Conservation (phyloP, 2,329 filamentous ascomycete genomes). For the Penicillium aurantiogriseum region DNA sequence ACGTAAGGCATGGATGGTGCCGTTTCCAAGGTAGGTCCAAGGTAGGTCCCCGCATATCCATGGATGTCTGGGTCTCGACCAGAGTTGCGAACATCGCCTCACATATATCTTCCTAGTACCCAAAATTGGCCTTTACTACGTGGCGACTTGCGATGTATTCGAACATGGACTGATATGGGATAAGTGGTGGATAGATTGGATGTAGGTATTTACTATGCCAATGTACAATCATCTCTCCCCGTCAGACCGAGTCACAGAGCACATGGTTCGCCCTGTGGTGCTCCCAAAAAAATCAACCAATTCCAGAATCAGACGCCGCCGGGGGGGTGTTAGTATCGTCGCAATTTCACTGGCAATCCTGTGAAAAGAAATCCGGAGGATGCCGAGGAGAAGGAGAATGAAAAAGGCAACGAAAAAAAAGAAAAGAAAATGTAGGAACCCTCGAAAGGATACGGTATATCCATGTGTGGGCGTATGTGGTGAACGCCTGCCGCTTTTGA, state of each 20-base stretch:
- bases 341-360: not conserved
- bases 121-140: constrained; percentile 1
- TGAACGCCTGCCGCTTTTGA: constrained; percentile 7
- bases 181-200: not conserved
- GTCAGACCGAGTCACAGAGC: not conserved
- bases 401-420: not conserved
- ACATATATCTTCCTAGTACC: not conserved
- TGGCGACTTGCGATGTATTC: not conserved
- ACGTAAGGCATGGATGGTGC: not conserved
- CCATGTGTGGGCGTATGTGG: not conserved
- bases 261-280: not conserved
- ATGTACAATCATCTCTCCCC: not conserved
- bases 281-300: not conserved
- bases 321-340: constrained; percentile 20
- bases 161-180: not conserved
- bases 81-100: not conserved
- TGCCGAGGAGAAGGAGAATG: not conserved
- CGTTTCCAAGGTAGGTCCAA: not conserved
- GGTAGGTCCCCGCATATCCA: not conserved
- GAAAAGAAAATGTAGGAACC: not conserved
- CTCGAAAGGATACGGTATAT: not conserved
- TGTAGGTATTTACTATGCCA: constrained; percentile 1
- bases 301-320: constrained; percentile 7
- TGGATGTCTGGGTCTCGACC: not conserved
- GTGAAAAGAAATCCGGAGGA: not conserved